Percentiles rank a stretch among this genome's conserved stretches.
Evolutionary conservation across 768 basidiomycete species (phyloP).

Genomic region (Mycena belliarum): DNA sequence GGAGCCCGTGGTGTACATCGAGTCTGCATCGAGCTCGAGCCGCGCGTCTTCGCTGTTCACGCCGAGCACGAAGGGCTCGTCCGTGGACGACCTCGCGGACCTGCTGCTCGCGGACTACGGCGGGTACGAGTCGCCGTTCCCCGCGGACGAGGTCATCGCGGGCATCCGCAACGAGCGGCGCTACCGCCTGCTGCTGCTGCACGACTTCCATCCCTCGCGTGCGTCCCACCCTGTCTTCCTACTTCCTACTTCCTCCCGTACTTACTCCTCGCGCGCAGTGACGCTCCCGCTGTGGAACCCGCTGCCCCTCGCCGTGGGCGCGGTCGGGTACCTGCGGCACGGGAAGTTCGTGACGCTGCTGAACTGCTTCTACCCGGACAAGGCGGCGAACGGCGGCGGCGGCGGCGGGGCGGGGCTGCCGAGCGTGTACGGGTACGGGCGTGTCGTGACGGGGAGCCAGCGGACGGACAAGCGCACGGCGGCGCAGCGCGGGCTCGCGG

Average conservation of each 20-base stretch:
- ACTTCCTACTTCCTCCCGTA: background rate
- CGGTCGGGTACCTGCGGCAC: slow-evolving; percentile 70
- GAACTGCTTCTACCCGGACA: slow-evolving; percentile 61
- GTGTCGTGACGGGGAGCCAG: slow-evolving; percentile 45
- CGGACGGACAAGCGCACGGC: slow-evolving; percentile 59
- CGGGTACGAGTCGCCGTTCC: slow-evolving; percentile 43
- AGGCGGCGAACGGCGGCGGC: slow-evolving; percentile 43
- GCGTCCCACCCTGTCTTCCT: slow-evolving; percentile 32
- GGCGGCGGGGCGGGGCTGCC: slow-evolving; percentile 50
- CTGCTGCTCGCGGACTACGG: slow-evolving; percentile 21
- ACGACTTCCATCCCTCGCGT: slow-evolving; percentile 74
- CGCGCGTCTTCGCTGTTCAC: slow-evolving; percentile 37
- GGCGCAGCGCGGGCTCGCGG: slow-evolving; percentile 59
- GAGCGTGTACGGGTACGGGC: slow-evolving; percentile 65
- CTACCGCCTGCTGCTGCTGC: slow-evolving; percentile 66
- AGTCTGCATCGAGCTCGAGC: too few relatives aligned
- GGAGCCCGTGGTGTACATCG: slow-evolving; percentile 41
- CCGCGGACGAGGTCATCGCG: slow-evolving; percentile 36
- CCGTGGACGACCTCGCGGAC: slow-evolving; percentile 22
- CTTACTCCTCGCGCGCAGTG: slow-evolving; percentile 36
- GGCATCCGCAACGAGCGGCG: slow-evolving; percentile 60
- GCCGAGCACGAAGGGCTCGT: slow-evolving; percentile 23
- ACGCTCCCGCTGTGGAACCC: slow-evolving; percentile 75
- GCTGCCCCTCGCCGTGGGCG: slow-evolving; percentile 58
- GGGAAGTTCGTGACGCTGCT: slow-evolving; percentile 73